These are phyloP conservation scores for Tulasnella sp. DNA, from an alignment of 768 basidiomycete species.

Conservation along the genomic window DNA sequence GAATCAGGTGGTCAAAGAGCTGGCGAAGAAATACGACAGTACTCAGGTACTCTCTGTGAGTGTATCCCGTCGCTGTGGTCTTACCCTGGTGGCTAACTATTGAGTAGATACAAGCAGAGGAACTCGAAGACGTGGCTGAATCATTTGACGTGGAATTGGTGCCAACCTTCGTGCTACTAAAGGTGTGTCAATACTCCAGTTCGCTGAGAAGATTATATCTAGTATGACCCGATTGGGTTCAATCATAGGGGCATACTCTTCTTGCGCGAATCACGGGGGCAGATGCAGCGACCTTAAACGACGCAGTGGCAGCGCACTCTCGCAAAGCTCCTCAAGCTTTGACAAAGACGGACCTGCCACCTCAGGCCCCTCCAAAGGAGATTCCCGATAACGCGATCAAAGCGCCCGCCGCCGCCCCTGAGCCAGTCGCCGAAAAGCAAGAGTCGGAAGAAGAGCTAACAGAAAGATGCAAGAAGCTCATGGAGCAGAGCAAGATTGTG, in stretches of 20 bases:
- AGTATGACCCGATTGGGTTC: not conserved
- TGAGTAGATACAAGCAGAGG: slow-evolving; percentile 69
- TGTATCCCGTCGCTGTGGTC: not conserved
- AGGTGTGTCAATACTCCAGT: slow-evolving; percentile 38
- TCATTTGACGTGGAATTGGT: slow-evolving; percentile 88
- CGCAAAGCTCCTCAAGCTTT: slow-evolving; percentile 32
- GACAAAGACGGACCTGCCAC: slow-evolving; percentile 38
- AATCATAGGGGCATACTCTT: slow-evolving; percentile 72
- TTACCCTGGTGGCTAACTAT: not conserved
- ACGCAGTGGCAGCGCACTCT: slow-evolving; percentile 49
- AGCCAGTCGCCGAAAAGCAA: slow-evolving; percentile 21
- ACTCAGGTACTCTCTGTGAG: slow-evolving; percentile 65
- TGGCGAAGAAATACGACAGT: slow-evolving; percentile 57
- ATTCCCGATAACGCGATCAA: slow-evolving; percentile 19
- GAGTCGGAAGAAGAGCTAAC: slow-evolving; percentile 61
- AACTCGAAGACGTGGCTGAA: slow-evolving; percentile 72
- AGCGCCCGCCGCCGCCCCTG: not conserved
- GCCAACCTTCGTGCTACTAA: slow-evolving; percentile 70
- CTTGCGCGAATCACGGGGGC: slow-evolving; percentile 70
- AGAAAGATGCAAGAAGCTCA: slow-evolving; percentile 51
- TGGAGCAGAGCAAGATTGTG: slow-evolving; percentile 69
- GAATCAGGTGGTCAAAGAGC: slow-evolving; percentile 64
- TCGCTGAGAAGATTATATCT: no score
- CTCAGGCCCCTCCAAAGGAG: slow-evolving; percentile 27
- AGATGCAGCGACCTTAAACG: slow-evolving; percentile 54